phyloP scores from a whole-genome alignment of 768 basidiomycete genomes.

The Coprinopsis cinerea region DNA sequence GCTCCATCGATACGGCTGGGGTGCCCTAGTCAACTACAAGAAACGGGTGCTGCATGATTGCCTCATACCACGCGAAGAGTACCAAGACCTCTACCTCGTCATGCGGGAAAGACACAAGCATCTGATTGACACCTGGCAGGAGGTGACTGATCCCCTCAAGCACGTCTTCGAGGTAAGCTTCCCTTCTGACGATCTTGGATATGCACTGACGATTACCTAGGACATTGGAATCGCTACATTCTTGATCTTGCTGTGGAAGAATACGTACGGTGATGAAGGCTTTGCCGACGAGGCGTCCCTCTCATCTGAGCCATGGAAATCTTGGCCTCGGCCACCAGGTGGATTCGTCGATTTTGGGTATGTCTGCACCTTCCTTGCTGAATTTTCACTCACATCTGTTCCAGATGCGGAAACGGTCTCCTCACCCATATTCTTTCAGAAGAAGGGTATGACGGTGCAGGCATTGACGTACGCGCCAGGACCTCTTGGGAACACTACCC shows the following conservation, averaged over 20 bases:
- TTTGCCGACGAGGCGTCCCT: neutral
- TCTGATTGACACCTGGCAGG: constrained; percentile 69
- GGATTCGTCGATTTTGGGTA: constrained; percentile 91
- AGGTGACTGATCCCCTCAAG: constrained; percentile 81
- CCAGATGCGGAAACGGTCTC: constrained; percentile 88
- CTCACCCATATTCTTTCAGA: constrained; percentile 79
- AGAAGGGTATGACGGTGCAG: constrained; percentile 81
- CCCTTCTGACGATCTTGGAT: neutral
- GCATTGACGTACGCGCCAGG: constrained; percentile 82
- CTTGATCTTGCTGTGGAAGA: constrained; percentile 87
- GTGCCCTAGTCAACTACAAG: constrained; percentile 71
- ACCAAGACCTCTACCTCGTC: constrained; percentile 86
- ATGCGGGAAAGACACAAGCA: constrained; percentile 84
- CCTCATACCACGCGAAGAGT: constrained; percentile 65
- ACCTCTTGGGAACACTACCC: constrained; percentile 83
- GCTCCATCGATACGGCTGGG: constrained; percentile 86
- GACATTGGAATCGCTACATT: constrained; percentile 95
- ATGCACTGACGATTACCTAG: constrained; percentile 28
- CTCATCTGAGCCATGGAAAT: constrained; percentile 46
- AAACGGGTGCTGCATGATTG: constrained; percentile 85
- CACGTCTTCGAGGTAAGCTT: constrained; percentile 78
- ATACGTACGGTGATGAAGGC: constrained; percentile 39
- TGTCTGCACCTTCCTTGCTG: constrained; percentile 14
- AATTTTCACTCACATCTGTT: neutral
- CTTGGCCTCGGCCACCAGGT: constrained; percentile 73